Evolutionary conservation across 495 filamentous ascomycete species (phyloP).

Genomic region (Saxispiralis lemnorum): DNA sequence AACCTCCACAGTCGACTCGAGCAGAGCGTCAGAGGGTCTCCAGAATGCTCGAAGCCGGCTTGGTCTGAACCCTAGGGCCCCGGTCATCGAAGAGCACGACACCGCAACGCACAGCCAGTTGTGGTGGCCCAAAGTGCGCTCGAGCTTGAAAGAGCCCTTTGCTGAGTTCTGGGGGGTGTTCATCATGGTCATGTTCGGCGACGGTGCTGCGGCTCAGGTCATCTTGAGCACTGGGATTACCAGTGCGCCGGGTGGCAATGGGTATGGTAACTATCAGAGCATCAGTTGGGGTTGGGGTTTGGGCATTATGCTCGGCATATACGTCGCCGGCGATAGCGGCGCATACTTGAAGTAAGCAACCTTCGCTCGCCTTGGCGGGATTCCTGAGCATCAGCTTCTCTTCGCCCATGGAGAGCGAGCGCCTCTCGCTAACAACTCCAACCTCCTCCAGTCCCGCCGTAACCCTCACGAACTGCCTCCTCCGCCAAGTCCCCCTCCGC

Average conservation of each 20-base stretch:
- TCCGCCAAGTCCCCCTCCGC: constrained; percentile 43
- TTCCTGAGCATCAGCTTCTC: constrained; percentile 37
- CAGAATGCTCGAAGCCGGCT: constrained; percentile 4
- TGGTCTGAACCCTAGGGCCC: constrained; percentile 14
- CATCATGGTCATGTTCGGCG: constrained; percentile 31
- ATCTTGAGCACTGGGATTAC: constrained; percentile 6
- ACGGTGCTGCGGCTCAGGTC: constrained; percentile 16
- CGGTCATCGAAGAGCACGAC: constrained; percentile 15
- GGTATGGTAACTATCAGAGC: constrained; percentile 13
- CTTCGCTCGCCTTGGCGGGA: constrained; percentile 30
- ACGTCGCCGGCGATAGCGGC: constrained; percentile 40
- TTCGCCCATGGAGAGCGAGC: constrained; percentile 11
- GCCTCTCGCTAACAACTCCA: too few relatives aligned
- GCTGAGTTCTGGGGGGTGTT: constrained; percentile 44
- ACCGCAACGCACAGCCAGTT: constrained; percentile 10
- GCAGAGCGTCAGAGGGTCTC: constrained; percentile 5
- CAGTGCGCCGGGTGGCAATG: constrained; percentile 12
- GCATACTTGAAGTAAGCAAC: constrained; percentile 35
- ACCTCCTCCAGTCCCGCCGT: constrained; percentile 38
- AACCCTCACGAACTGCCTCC: constrained; percentile 44
- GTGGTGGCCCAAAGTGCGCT: constrained; percentile 32
- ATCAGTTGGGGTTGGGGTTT: constrained; percentile 12
- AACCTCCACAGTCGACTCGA: not conserved
- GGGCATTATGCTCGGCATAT: constrained; percentile 41
- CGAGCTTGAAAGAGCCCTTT: constrained; percentile 34